These are phyloP conservation scores for Spizellomyces sp. DNA, from an alignment of 192 early-diverging fungal species.

Conservation along the genomic window DNA sequence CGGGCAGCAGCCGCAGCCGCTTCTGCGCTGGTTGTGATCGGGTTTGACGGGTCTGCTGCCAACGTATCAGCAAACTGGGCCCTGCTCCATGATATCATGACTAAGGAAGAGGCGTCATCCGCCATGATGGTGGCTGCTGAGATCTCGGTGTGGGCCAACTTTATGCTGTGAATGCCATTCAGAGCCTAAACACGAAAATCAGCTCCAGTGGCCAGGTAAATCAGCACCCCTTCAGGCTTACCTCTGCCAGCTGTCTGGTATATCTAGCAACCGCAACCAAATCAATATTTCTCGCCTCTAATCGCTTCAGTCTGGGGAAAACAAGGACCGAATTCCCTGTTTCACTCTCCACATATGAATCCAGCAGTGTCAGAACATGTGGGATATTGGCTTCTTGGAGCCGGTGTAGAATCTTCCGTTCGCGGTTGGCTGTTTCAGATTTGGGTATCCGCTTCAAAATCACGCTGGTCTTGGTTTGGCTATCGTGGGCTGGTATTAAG, in stretches of 20 bases:
- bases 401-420: constrained; percentile 7
- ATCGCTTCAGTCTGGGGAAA: constrained; percentile 22
- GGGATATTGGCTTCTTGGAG: constrained; percentile 10
- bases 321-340: constrained; percentile 17
- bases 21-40: constrained; percentile 66
- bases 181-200: constrained; percentile 47
- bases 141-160: constrained; percentile 72
- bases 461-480: constrained; percentile 5
- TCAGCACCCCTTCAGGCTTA: neutral
- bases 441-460: constrained; percentile 13
- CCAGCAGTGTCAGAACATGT: constrained; percentile 3
- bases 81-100: constrained; percentile 74
- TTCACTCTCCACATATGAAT: constrained; percentile 5
- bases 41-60: constrained; percentile 29
- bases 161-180: constrained; percentile 58
- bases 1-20: constrained; percentile 66
- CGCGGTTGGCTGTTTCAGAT: constrained; percentile 6
- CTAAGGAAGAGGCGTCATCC: constrained; percentile 32
- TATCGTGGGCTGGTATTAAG: constrained; percentile 13
- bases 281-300: constrained; percentile 6
- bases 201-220: neutral
- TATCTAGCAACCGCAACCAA: constrained; percentile 14
- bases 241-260: constrained; percentile 14
- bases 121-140: constrained; percentile 47
- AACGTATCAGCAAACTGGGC: constrained; percentile 44